A percentile compares a stretch with the other conserved stretches of the same genome.
phyloP scores from a whole-genome alignment of 2,329 filamentous ascomycete genomes.

The Zymoseptoria pseudotritici region DNA sequence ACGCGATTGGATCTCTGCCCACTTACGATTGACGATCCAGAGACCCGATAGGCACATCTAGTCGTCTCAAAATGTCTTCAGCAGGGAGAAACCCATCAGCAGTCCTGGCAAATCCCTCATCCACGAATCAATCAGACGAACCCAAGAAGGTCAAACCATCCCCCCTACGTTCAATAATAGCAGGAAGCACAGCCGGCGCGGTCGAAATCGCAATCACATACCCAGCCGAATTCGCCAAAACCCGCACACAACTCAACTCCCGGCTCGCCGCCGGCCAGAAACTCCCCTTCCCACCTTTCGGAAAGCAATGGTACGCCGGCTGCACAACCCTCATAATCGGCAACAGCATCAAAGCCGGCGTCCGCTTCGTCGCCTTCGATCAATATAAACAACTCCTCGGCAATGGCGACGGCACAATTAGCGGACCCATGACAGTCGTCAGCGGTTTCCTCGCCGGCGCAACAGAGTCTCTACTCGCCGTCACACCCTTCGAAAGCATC shows the following conservation, averaged over 20 bases:
- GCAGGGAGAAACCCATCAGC: neutral
- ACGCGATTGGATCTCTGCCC: neutral
- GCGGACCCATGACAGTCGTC: slow-evolving; percentile 81
- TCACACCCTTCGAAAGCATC: slow-evolving; percentile 95
- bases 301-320: slow-evolving; percentile 91
- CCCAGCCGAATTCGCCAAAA: slow-evolving; percentile 95
- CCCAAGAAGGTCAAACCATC: slow-evolving; percentile 52
- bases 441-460: slow-evolving; percentile 92
- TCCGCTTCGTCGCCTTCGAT: slow-evolving; percentile 94
- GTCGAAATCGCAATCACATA: slow-evolving; percentile 95
- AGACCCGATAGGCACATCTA: neutral
- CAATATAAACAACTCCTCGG: slow-evolving; percentile 78
- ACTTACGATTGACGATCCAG: neutral
- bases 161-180: slow-evolving; percentile 79
- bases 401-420: slow-evolving; percentile 80
- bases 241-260: slow-evolving; percentile 84
- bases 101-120: neutral
- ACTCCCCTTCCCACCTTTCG: slow-evolving; percentile 90
- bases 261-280: slow-evolving; percentile 74
- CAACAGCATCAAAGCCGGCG: slow-evolving; percentile 92
- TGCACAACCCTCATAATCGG: slow-evolving; percentile 96
- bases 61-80: neutral
- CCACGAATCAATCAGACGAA: neutral
- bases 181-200: slow-evolving; percentile 86
- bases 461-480: slow-evolving; percentile 85